These are phyloP conservation scores for Ceriops decandra DNA, from an alignment of 345 rosid species.

Conservation along the genomic window DNA sequence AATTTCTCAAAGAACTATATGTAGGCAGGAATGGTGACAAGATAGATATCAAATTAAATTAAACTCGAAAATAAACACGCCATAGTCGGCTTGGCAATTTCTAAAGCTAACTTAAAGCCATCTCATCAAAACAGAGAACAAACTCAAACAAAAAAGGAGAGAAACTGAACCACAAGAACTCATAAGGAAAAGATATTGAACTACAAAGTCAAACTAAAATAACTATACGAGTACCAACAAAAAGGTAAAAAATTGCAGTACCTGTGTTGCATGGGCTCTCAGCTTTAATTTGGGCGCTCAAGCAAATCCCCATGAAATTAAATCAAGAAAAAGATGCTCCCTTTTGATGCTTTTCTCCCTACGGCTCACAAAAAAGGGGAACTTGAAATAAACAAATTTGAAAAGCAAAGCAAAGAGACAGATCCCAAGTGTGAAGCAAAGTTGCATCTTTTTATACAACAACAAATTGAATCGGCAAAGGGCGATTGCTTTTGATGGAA, in stretches of 20 bases:
- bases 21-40: not conserved
- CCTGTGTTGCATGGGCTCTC: slow-evolving; percentile 74
- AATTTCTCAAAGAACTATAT: slow-evolving; percentile 8
- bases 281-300: slow-evolving; percentile 85
- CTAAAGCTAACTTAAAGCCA: slow-evolving; percentile 6
- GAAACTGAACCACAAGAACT: not conserved
- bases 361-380: slow-evolving; percentile 18
- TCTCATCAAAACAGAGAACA: slow-evolving; percentile 1
- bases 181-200: not conserved
- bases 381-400: slow-evolving; percentile 11
- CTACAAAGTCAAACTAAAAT: not conserved
- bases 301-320: slow-evolving; percentile 76
- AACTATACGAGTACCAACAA: slow-evolving; percentile 6
- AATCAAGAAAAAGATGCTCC: slow-evolving; percentile 19
- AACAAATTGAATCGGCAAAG: slow-evolving; percentile 1
- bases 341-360: slow-evolving; percentile 29
- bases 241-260: slow-evolving; percentile 19
- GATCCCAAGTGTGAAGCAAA: slow-evolving; percentile 22
- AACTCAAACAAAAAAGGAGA: slow-evolving; percentile 8
- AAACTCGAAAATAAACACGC: slow-evolving; percentile 7
- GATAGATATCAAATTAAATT: not conserved
- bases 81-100: not conserved
- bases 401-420: slow-evolving; percentile 25
- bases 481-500: slow-evolving; percentile 3
- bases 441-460: not conserved